Conservation (phyloP, 495 filamentous ascomycete species). For the Podospora pseudoanserina region DNA sequence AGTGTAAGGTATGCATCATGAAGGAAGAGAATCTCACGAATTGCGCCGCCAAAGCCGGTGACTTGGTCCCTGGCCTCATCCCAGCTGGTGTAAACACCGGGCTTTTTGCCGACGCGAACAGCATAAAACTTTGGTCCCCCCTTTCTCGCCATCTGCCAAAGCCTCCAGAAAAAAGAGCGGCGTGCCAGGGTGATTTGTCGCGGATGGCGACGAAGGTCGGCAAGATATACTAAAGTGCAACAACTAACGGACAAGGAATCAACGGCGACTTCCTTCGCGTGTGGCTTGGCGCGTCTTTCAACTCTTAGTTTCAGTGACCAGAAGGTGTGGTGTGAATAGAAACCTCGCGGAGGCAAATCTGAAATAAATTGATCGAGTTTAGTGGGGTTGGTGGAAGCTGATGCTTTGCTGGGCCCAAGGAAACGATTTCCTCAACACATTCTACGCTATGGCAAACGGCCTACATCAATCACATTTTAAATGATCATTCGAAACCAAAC, state of each 20-base stretch:
- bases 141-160: background rate
- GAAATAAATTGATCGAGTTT: background rate
- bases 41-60: constrained; percentile 77
- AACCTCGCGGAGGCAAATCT: background rate
- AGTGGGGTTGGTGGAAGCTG: background rate
- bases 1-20: background rate
- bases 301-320: background rate
- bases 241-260: no score
- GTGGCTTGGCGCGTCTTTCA: background rate
- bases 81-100: constrained; percentile 85
- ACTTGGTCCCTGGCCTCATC: constrained; percentile 75
- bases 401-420: background rate
- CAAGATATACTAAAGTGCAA: no score
- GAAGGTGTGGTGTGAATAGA: background rate
- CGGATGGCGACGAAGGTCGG: no score
- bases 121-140: constrained; percentile 56
- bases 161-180: background rate
- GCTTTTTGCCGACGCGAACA: constrained; percentile 69
- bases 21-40: constrained; percentile 53
- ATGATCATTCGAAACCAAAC: background rate
- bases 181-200: background rate
- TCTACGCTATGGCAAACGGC: background rate
- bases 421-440: background rate
- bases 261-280: background rate
- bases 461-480: background rate